A percentile compares a stretch with the other conserved stretches of the same genome.
These are phyloP conservation scores for Thecaphora thlaspeos DNA, from an alignment of 1,284 basidiomycete species.

Conservation along the genomic window DNA sequence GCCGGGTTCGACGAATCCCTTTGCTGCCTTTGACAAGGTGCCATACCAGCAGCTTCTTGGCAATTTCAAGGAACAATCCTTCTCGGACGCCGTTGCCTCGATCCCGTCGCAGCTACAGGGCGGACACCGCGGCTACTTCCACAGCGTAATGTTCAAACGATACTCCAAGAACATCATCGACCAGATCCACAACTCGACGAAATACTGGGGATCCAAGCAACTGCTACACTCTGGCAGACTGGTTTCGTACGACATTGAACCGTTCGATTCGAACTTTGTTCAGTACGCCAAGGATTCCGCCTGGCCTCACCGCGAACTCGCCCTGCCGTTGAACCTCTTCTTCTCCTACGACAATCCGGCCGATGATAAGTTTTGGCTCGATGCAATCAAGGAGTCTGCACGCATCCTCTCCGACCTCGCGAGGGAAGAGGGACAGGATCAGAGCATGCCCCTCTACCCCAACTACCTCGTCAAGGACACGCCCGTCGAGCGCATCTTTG, in stretches of 20 bases:
- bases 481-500: conserved; percentile 18
- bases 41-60: conserved; percentile 10
- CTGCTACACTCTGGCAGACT: conserved; percentile 21
- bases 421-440: conserved; percentile 34
- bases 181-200: conserved; percentile 32
- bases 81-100: conserved; percentile 26
- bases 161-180: conserved; percentile 34
- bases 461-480: conserved; percentile 44
- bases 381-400: conserved; percentile 26
- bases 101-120: conserved; percentile 21
- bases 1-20: conserved; percentile 14
- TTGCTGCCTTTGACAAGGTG: conserved; percentile 1
- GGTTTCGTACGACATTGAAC: conserved; percentile 48
- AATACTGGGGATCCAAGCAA: conserved; percentile 17
- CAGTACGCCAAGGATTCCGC: conserved; percentile 21
- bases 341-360: conserved; percentile 37
- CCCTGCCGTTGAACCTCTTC: conserved; percentile 46
- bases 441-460: conserved; percentile 35
- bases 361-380: conserved; percentile 34
- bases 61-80: conserved; percentile 33
- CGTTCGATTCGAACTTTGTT: conserved; percentile 35
- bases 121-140: conserved; percentile 38
- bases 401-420: conserved; percentile 26
- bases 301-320: conserved; percentile 34
- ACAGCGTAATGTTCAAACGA: conserved; percentile 33